phyloP scores from a whole-genome alignment of 495 filamentous ascomycete species.

The Aspergillus panamensis region DNA sequence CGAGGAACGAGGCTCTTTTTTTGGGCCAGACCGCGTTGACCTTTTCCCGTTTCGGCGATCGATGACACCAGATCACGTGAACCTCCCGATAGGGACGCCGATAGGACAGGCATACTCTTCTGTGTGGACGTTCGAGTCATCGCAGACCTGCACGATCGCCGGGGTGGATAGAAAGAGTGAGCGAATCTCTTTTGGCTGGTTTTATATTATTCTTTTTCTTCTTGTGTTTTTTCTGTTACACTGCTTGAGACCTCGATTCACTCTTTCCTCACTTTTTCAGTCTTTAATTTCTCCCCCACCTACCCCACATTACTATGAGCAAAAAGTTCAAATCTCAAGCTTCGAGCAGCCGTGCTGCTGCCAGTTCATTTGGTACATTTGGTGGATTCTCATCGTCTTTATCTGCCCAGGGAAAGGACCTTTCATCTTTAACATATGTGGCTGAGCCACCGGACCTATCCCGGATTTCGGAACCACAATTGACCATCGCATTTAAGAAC shows the following conservation, averaged over 20 bases:
- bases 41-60: conserved; percentile 39
- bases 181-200: background rate
- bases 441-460: conserved; percentile 80
- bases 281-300: conserved; percentile 23
- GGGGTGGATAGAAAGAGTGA: conserved; percentile 7
- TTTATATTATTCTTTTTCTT: background rate
- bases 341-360: conserved; percentile 65
- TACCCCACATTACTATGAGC: conserved; percentile 55
- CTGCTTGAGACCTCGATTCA: background rate
- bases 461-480: conserved; percentile 68
- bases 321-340: conserved; percentile 70
- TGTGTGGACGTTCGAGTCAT: background rate
- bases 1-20: conserved; percentile 9
- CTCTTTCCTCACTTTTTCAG: background rate
- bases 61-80: conserved; percentile 45
- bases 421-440: conserved; percentile 75
- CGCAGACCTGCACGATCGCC: background rate
- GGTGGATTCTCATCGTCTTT: conserved; percentile 45
- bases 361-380: conserved; percentile 46
- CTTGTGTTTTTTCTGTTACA: background rate
- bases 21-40: conserved; percentile 15
- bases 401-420: conserved; percentile 41
- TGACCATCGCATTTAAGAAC: conserved; percentile 87
- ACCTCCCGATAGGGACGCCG: conserved; percentile 33
- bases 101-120: conserved; percentile 10